Conservation (phyloP, 768 basidiomycete genomes). For the Coprinopsis marcescibilis region DNA sequence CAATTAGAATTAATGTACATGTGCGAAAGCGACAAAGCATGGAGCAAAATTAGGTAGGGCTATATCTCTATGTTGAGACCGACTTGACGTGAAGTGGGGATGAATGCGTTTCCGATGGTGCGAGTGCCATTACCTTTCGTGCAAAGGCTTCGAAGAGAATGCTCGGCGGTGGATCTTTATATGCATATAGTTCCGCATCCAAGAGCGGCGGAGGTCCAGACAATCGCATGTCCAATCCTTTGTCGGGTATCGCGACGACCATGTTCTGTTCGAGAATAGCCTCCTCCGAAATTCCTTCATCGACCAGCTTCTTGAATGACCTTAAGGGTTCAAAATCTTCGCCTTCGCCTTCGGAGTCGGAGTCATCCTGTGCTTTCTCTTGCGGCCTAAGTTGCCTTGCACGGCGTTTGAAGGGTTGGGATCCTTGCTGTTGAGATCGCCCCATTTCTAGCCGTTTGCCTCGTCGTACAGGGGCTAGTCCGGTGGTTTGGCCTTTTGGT, state of each 20-base stretch:
- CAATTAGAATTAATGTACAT: too few species aligned
- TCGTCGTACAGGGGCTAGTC: neutral
- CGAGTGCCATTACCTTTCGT: constrained; percentile 10
- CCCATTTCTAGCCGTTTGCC: neutral
- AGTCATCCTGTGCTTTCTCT: neutral
- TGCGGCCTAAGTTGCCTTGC: constrained; percentile 6
- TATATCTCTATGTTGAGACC: neutral
- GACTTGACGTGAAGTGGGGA: too few species aligned
- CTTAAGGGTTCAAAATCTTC: constrained; percentile 5
- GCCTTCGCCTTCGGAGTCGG: neutral
- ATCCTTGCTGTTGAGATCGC: neutral
- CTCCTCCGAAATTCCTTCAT: neutral
- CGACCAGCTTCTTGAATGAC: constrained; percentile 8
- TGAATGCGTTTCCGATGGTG: neutral
- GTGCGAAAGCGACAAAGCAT: too few species aligned
- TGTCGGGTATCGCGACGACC: constrained; percentile 1
- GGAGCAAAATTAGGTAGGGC: neutral
- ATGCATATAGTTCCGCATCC: constrained; percentile 13
- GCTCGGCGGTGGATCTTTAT: constrained; percentile 11
- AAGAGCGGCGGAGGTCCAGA: constrained; percentile 19
- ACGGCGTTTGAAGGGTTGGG: neutral
- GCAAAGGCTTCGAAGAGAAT: constrained; percentile 20
- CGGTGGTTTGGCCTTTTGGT: neutral
- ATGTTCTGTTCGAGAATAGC: neutral
- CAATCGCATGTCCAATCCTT: constrained; percentile 11